Conservation (phyloP, 2,329 filamentous ascomycete species). For the Beauveria rudraprayagi region DNA sequence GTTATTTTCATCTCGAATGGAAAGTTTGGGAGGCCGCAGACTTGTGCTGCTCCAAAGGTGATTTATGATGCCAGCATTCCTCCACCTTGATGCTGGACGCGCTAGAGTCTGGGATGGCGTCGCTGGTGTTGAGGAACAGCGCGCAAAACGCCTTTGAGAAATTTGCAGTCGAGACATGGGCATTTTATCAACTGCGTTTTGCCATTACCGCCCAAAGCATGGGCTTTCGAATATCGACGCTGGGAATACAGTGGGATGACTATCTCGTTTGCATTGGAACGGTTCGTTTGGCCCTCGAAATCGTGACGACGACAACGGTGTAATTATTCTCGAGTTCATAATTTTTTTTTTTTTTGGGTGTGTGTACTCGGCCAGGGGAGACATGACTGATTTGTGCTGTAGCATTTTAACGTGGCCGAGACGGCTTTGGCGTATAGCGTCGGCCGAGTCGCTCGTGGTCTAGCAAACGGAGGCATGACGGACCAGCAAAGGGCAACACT, state of each 20-base stretch:
- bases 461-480: constrained; percentile 45
- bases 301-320: too few species aligned
- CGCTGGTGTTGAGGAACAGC: background rate
- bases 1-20: background rate
- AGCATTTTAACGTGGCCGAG: constrained; percentile 18
- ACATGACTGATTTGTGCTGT: background rate
- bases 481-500: constrained; percentile 34
- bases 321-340: too few species aligned
- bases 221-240: background rate
- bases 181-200: constrained; percentile 1
- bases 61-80: background rate
- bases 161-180: constrained; percentile 3
- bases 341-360: too few species aligned
- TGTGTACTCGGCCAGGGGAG: background rate
- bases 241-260: constrained; percentile 9
- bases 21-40: background rate
- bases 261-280: constrained; percentile 8
- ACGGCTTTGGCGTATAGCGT: constrained; percentile 27
- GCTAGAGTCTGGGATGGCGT: background rate
- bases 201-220: background rate
- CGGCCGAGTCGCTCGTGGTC: constrained; percentile 30
- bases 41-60: background rate
- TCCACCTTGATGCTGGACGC: background rate
- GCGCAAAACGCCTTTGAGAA: background rate
- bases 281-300: background rate